Percentiles rank a stretch among this genome's conserved stretches.
Evolutionary conservation across 2,329 filamentous ascomycete species (phyloP).

Genomic region (Sporothrix euskadiensis): DNA sequence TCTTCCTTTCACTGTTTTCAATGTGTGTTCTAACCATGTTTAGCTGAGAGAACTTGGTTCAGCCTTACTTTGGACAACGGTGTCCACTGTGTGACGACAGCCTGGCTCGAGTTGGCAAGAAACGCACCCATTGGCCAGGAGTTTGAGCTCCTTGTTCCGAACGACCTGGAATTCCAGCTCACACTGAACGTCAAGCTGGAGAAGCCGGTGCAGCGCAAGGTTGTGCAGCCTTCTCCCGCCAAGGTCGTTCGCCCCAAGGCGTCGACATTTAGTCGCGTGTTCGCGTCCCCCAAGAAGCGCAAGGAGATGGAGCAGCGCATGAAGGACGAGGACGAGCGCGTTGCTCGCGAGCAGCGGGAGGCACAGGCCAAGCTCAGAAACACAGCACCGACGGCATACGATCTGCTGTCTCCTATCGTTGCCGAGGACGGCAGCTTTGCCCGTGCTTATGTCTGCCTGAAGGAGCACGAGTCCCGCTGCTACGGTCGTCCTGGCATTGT

Average conservation of each 20-base stretch:
- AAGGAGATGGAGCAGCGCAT: conserved; percentile 88
- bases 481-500: conserved; percentile 86
- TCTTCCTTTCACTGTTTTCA: neutral
- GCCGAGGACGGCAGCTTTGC: conserved; percentile 92
- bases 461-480: conserved; percentile 84
- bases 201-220: conserved; percentile 62
- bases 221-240: conserved; percentile 53
- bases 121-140: conserved; percentile 96
- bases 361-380: conserved; percentile 63
- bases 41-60: conserved; percentile 90
- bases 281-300: conserved; percentile 93
- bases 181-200: conserved; percentile 94
- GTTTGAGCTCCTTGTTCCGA: conserved; percentile 94
- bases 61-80: conserved; percentile 97
- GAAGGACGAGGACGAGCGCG: conserved; percentile 77
- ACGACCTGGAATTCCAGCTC: conserved; percentile 97
- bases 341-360: conserved; percentile 64
- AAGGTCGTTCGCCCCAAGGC: conserved; percentile 72
- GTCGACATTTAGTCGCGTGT: conserved; percentile 86
- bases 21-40: conserved; percentile 18
- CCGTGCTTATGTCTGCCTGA: conserved; percentile 88
- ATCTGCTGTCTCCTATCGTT: conserved; percentile 81
- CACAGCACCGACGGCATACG: conserved; percentile 73
- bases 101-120: conserved; percentile 88
- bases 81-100: conserved; percentile 94